Evolutionary conservation across 116 monocot genomes (phyloP).

Genomic region (Dioscorea cayenensis): DNA sequence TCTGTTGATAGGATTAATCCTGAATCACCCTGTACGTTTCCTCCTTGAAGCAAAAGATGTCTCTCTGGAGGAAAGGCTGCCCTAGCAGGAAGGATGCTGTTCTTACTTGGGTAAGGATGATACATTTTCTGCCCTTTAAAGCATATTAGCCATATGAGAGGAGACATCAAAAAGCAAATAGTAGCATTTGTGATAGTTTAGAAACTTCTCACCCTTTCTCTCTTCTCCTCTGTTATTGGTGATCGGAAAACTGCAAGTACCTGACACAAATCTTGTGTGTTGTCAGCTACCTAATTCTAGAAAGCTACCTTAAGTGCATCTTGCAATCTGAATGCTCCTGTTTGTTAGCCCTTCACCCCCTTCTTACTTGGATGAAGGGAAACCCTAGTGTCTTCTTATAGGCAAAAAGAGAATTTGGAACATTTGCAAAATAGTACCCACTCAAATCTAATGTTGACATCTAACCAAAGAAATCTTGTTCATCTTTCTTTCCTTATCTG

Average conservation of each 20-base stretch:
- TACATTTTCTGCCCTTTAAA: constrained; percentile 37
- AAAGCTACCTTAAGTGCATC: not conserved
- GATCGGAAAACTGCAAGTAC: not conserved
- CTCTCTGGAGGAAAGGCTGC: constrained; percentile 42
- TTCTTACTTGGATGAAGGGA: constrained; percentile 9
- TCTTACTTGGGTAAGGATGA: constrained; percentile 34
- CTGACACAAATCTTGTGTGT: constrained; percentile 2
- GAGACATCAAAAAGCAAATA: not conserved
- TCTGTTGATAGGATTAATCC: constrained; percentile 88
- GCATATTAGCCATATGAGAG: not conserved
- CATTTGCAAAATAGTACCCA: constrained; percentile 26
- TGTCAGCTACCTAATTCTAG: constrained; percentile 5
- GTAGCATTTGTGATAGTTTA: not conserved
- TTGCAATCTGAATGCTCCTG: not conserved
- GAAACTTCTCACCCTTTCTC: constrained; percentile 6
- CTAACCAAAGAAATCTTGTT: constrained; percentile 41
- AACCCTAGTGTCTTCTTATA: constrained; percentile 27
- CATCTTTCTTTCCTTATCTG: constrained; percentile 39
- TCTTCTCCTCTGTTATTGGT: not conserved
- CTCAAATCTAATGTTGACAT: constrained; percentile 25
- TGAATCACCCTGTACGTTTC: constrained; percentile 40
- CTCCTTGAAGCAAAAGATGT: constrained; percentile 50
- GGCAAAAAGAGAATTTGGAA: constrained; percentile 27
- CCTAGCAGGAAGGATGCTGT: constrained; percentile 28
- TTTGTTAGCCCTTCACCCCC: constrained; percentile 4